Evolutionary conservation across 805 yeast genomes (phyloP), one percentile per base, ranked within the genome.

Genomic region (Myxozyma neotropica): DNA sequence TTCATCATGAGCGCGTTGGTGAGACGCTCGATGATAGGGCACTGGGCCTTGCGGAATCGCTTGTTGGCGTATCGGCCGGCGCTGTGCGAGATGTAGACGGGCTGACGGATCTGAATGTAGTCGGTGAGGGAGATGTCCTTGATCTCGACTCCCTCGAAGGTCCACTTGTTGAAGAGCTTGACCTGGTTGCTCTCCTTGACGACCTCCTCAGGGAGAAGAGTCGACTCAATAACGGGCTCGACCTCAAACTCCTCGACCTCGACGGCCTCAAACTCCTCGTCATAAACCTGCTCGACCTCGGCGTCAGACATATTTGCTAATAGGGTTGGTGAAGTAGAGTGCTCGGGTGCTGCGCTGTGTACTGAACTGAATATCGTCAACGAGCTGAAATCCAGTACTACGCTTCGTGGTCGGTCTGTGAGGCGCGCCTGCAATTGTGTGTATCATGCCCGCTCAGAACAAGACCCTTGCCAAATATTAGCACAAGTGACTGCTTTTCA

Each of bases 41-140:
- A 92, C 86, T 94, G 99, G 72, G 98, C 94, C 88, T 94, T 94
- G 88, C 98, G 92, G 89, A 94, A 94, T 83, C 99, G 92, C 90
- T 94, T 94, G 83, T 89, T 80, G 75, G 98, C 98, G 84, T 93
- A 94, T 82, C 97, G 93, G 80, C 99, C 99, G 75, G 99, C 97
- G 75, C 98, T 90, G 94, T 94, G 99, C 76, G 97, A 83, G 68
- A 92, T 94, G 76, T 91, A 94, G 75, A 91, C 96, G 78, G 99
- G 97, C 80, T 88, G 89, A 81, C 95, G 88, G 82, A 94, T 83
- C 84, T 93, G 98, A 74, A 94, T 82, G 94, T 94, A 94, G 83
- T 94, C 99, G 75, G 94, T 91, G 79, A 94, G 85, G 69, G 99
- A 93, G 77, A 95, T 88, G 80, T 94, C 99, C 86, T 90, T 91